A percentile compares a stretch with the other conserved stretches of the same genome.
Conservation (phyloP, 2,329 filamentous ascomycete genomes). For the Apiospora malaysiana region DNA sequence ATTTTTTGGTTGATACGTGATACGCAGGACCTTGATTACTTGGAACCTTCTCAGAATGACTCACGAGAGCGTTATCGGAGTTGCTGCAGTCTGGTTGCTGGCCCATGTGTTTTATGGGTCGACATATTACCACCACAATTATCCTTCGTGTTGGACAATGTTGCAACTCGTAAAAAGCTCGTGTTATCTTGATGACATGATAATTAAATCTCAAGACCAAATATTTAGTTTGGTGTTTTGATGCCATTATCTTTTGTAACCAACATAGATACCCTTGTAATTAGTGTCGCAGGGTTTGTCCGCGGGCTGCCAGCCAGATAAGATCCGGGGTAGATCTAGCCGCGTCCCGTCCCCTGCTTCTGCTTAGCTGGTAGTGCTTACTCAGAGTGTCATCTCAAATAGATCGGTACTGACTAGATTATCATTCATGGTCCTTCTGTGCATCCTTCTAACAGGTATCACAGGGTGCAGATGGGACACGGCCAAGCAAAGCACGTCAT, state of each 20-base stretch:
- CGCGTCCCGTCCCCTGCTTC: neutral
- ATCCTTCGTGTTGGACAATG: neutral
- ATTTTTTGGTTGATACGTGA: neutral
- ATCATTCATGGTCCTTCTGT: too few relatives aligned
- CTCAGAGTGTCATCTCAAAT: neutral
- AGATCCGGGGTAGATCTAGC: neutral
- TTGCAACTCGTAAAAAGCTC: neutral
- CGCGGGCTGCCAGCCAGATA: neutral
- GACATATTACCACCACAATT: neutral
- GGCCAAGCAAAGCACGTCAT: neutral
- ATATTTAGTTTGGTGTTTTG: too few relatives aligned
- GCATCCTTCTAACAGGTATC: too few relatives aligned
- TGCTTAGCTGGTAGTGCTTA: neutral
- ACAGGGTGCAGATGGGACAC: neutral
- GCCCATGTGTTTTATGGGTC: neutral
- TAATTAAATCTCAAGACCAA: neutral
- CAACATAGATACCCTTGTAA: neutral
- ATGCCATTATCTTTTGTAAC: neutral
- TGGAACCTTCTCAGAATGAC: neutral
- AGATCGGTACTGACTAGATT: too few relatives aligned
- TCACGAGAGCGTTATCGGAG: slow-evolving; percentile 8
- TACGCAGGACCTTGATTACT: neutral
- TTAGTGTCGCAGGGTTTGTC: neutral
- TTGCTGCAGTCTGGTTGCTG: neutral
- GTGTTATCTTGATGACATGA: neutral